phyloP scores from a whole-genome alignment of 2,329 filamentous ascomycete species.

The Fusarium scirpi region DNA sequence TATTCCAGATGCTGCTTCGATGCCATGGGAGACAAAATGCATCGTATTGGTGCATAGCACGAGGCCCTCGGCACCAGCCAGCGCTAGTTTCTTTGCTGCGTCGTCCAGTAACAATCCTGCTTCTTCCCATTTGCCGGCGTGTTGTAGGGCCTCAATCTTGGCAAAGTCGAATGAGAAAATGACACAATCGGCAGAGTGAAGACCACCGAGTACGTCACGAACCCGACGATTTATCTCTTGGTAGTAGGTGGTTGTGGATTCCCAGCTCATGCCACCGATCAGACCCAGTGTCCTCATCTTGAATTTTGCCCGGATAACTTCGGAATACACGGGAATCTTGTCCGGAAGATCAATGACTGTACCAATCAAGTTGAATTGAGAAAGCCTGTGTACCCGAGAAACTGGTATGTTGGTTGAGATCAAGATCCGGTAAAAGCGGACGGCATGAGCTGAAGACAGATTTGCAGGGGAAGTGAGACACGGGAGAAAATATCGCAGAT shows the following conservation, averaged over 20 bases:
- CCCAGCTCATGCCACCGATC: constrained; percentile 47
- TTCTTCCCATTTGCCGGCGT: constrained; percentile 32
- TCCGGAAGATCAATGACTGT: no score
- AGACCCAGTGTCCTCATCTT: constrained; percentile 46
- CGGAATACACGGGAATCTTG: no score
- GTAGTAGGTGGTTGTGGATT: constrained; percentile 45
- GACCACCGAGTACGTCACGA: constrained; percentile 33
- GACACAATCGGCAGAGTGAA: constrained; percentile 42
- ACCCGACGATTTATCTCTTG: constrained; percentile 45
- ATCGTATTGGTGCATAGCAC: constrained; percentile 46
- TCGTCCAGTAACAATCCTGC: constrained; percentile 30
- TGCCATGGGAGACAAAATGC: constrained; percentile 36
- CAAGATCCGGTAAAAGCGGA: neutral
- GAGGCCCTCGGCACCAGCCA: constrained; percentile 41
- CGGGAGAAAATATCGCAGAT: neutral
- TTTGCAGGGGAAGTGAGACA: neutral
- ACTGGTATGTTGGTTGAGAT: no score
- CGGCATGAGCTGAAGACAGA: neutral
- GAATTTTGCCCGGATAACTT: no score
- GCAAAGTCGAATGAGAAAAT: constrained; percentile 47
- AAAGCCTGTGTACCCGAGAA: no score
- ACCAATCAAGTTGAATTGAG: rapidly evolving
- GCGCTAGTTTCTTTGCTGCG: constrained; percentile 27
- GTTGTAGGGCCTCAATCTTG: constrained; percentile 36
- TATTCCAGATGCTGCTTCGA: constrained; percentile 16